Percentiles rank a stretch among this genome's conserved stretches.
Evolutionary conservation across 306 rosid species (phyloP).

Genomic region (Prunus fruticosa): DNA sequence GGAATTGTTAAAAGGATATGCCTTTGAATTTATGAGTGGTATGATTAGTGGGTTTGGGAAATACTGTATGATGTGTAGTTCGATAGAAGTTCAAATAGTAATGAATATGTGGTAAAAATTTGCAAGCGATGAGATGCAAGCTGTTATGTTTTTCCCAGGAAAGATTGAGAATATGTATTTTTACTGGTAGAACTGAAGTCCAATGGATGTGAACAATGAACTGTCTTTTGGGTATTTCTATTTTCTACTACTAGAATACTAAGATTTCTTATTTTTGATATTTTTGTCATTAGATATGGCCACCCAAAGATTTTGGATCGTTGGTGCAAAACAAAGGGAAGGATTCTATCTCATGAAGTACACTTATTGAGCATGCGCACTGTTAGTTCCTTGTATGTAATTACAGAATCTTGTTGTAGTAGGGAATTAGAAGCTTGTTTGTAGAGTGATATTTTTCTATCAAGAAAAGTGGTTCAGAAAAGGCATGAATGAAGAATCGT

Average conservation of each 20-base stretch:
- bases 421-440: background rate
- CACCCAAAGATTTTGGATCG: constrained; percentile 59
- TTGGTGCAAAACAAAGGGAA: constrained; percentile 32
- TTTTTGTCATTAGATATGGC: constrained; percentile 44
- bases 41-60: background rate
- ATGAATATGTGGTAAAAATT: background rate
- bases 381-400: background rate
- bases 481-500: background rate
- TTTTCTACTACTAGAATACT: background rate
- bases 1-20: background rate
- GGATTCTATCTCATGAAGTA: constrained; percentile 34
- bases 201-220: background rate
- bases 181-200: too few relatives aligned
- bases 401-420: background rate
- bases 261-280: constrained; percentile 6
- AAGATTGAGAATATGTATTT: background rate
- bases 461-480: too few relatives aligned
- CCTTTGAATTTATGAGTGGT: background rate
- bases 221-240: too few relatives aligned
- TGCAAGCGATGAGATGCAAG: background rate
- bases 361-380: constrained; percentile 4
- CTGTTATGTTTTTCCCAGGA: background rate
- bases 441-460: background rate
- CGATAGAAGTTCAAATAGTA: background rate
- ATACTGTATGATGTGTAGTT: background rate